phyloP scores from a whole-genome alignment of 2,329 filamentous ascomycete genomes.

The Aureobasidium pullulans region DNA sequence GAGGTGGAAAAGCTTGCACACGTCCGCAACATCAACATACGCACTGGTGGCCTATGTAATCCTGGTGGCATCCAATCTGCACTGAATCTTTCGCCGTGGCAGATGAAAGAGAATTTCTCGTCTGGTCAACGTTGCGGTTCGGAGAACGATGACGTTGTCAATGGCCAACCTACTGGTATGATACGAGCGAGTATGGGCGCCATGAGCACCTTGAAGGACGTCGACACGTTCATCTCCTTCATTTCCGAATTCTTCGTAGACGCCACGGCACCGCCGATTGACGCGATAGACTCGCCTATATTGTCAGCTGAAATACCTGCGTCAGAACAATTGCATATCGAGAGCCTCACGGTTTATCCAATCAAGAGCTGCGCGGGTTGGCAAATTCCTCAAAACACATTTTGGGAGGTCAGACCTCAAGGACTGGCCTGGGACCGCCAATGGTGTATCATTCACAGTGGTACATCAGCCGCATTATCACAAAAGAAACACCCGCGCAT shows the following conservation, averaged over 20 bases:
- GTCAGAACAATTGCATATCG: slow-evolving; percentile 31
- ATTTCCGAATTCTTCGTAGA: slow-evolving; percentile 29
- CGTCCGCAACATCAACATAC: slow-evolving; percentile 71
- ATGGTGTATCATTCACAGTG: slow-evolving; percentile 88
- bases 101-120: slow-evolving; percentile 78
- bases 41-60: slow-evolving; percentile 87
- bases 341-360: slow-evolving; percentile 62
- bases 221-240: slow-evolving; percentile 56
- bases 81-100: slow-evolving; percentile 67
- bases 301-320: slow-evolving; percentile 1
- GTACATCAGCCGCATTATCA: slow-evolving; percentile 74
- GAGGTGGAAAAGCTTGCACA: slow-evolving; percentile 84
- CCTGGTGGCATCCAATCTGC: slow-evolving; percentile 74
- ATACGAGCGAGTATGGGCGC: slow-evolving; percentile 81
- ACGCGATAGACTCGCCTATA: neutral
- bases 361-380: slow-evolving; percentile 92
- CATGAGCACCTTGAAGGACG: slow-evolving; percentile 74
- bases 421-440: slow-evolving; percentile 92
- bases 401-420: slow-evolving; percentile 74
- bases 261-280: neutral
- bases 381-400: slow-evolving; percentile 51
- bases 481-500: slow-evolving; percentile 86
- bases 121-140: slow-evolving; percentile 77
- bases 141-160: slow-evolving; percentile 75
- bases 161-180: slow-evolving; percentile 80